These are phyloP conservation scores for Septoria linicola DNA, from an alignment of 2,329 filamentous ascomycete species.

Conservation along the genomic window DNA sequence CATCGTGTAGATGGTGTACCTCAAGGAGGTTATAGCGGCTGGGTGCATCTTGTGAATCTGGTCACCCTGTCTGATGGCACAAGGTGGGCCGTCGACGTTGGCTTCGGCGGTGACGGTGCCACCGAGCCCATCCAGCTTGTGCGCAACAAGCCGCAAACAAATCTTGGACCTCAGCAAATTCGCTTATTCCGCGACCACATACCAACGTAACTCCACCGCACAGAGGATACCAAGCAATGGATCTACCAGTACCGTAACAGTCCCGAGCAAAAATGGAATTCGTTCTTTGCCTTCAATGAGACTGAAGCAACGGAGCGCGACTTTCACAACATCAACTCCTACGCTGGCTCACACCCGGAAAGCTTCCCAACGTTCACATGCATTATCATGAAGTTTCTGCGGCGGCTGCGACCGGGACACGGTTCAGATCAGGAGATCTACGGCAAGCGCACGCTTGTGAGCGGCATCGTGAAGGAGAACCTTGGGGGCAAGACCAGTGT, in stretches of 20 bases:
- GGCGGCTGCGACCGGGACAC: conserved; percentile 18
- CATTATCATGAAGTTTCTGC: conserved; percentile 53
- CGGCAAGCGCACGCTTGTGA: conserved; percentile 44
- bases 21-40: conserved; percentile 26
- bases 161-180: conserved; percentile 30
- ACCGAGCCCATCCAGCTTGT: conserved; percentile 58
- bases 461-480: conserved; percentile 47
- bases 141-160: conserved; percentile 44
- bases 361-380: conserved; percentile 57
- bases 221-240: conserved; percentile 44
- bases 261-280: conserved; percentile 53
- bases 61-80: conserved; percentile 48
- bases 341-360: conserved; percentile 47
- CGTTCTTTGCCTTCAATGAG: conserved; percentile 65
- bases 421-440: conserved; percentile 33
- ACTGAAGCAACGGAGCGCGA: conserved; percentile 61
- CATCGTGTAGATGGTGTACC: conserved; percentile 26
- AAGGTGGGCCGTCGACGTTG: conserved; percentile 60
- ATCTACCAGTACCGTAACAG: conserved; percentile 42
- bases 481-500: conserved; percentile 45
- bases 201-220: conserved; percentile 26
- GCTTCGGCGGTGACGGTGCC: conserved; percentile 63
- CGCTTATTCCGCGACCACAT: conserved; percentile 26
- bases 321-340: conserved; percentile 61
- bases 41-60: conserved; percentile 44